Evolutionary conservation across 2,329 filamentous ascomycete species (phyloP).

Genomic region (Alternaria burnsii): DNA sequence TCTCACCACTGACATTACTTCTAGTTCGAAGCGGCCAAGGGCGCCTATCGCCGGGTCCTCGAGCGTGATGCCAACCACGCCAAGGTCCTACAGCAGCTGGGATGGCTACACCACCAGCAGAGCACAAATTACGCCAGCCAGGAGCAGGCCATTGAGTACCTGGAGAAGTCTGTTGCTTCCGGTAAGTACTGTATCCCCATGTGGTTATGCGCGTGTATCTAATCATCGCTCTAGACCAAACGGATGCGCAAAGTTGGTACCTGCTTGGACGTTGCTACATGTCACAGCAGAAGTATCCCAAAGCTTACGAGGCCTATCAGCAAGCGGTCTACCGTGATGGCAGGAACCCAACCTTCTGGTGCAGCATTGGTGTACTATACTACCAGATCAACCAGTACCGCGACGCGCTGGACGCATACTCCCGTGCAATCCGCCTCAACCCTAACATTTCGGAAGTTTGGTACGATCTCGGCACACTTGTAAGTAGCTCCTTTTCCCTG

Average conservation of each 20-base stretch:
- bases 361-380: slow-evolving; percentile 97
- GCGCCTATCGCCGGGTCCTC: slow-evolving; percentile 89
- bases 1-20: slow-evolving; percentile 33
- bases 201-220: slow-evolving; percentile 24
- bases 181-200: slow-evolving; percentile 64
- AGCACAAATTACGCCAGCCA: slow-evolving; percentile 91
- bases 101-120: slow-evolving; percentile 97
- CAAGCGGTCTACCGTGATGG: slow-evolving; percentile 98
- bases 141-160: slow-evolving; percentile 94
- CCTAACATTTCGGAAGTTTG: slow-evolving; percentile 99
- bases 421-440: slow-evolving; percentile 92
- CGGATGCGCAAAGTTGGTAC: slow-evolving; percentile 98
- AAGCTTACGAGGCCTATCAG: slow-evolving; percentile 98
- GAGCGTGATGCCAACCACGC: slow-evolving; percentile 95
- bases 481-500: slow-evolving; percentile 60
- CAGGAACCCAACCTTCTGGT: slow-evolving; percentile 98
- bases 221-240: slow-evolving; percentile 71
- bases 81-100: slow-evolving; percentile 96
- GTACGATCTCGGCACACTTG: slow-evolving; percentile 96
- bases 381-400: slow-evolving; percentile 99
- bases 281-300: slow-evolving; percentile 98
- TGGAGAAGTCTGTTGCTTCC: slow-evolving; percentile 94
- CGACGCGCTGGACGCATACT: slow-evolving; percentile 96
- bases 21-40: slow-evolving; percentile 91
- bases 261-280: slow-evolving; percentile 97